Percentiles rank a stretch among this genome's conserved stretches.
These are phyloP conservation scores for Rhodomyrtus psidioides DNA, from an alignment of 441 rosid genomes.

Conservation along the genomic window DNA sequence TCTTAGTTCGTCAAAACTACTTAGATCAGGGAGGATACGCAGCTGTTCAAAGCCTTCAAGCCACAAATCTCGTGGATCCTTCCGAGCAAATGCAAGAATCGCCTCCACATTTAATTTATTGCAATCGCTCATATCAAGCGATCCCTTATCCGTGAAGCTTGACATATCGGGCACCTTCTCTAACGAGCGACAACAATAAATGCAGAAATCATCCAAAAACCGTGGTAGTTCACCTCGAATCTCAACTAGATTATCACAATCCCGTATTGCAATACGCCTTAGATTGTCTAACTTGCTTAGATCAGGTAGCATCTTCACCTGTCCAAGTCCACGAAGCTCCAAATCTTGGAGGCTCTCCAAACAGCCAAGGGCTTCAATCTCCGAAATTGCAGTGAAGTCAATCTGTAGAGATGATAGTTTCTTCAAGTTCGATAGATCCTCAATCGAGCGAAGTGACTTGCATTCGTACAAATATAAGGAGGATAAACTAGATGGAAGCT, in stretches of 20 bases:
- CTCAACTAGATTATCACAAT: too few species aligned
- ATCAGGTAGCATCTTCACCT: not conserved
- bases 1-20: not conserved
- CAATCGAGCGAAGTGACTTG: too few species aligned
- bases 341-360: too few species aligned
- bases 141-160: not conserved
- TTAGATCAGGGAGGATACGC: not conserved
- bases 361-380: too few species aligned
- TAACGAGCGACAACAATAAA: too few species aligned
- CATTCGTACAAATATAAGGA: too few species aligned
- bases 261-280: accelerated
- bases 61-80: accelerated
- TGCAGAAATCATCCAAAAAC: accelerated
- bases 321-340: accelerated
- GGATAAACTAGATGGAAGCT: too few species aligned
- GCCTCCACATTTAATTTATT: not conserved
- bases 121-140: accelerated
- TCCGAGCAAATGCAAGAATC: not conserved
- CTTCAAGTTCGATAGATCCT: too few species aligned
- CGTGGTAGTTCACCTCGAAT: too few species aligned
- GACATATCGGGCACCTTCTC: too few species aligned
- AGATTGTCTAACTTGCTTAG: not conserved
- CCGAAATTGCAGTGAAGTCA: too few species aligned
- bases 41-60: not conserved
- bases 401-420: too few species aligned